Percentiles rank a stretch among this genome's conserved stretches.
These are phyloP conservation scores for Calycina herbarum DNA, from an alignment of 2,329 filamentous ascomycete species.

Conservation along the genomic window DNA sequence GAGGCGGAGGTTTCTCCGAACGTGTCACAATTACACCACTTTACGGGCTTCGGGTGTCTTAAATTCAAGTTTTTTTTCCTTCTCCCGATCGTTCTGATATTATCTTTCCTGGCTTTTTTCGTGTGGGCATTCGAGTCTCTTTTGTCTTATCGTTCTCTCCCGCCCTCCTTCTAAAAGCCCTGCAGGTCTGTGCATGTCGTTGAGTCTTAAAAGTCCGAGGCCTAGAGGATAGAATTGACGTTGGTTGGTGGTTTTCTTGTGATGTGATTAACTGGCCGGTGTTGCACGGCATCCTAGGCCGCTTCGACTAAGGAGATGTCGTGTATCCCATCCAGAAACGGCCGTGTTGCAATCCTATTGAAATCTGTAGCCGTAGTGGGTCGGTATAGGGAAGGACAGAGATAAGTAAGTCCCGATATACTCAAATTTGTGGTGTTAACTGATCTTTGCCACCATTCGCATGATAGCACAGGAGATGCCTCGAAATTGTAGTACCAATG, in stretches of 20 bases:
- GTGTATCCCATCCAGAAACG: conserved; percentile 3
- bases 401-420: neutral
- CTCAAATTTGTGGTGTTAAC: neutral
- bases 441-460: neutral
- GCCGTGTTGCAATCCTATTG: neutral
- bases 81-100: too few species aligned
- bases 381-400: neutral
- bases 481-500: neutral
- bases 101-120: neutral
- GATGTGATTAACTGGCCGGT: neutral
- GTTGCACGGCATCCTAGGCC: neutral
- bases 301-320: neutral
- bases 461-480: neutral
- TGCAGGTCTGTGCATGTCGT: neutral
- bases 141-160: neutral
- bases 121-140: neutral
- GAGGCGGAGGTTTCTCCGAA: neutral
- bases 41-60: neutral
- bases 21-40: neutral
- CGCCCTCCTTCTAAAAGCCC: neutral
- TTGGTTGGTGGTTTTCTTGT: neutral
- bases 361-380: neutral
- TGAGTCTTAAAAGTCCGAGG: neutral
- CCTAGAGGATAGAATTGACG: neutral
- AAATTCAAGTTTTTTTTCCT: neutral